Conservation (phyloP, 306 rosid genomes). For the Cicer cuneatum region DNA sequence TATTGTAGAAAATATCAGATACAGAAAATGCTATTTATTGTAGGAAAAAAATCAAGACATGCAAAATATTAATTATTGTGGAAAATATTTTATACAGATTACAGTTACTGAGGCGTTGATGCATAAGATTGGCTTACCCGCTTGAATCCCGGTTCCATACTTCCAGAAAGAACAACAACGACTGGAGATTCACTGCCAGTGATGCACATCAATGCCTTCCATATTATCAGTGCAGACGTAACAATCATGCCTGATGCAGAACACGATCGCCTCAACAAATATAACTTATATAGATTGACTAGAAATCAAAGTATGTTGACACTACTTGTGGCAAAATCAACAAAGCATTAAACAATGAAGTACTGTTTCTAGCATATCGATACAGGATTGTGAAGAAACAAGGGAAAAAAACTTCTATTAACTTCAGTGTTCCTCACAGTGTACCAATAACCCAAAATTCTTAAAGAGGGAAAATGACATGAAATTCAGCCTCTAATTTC, state of each 20-base stretch:
- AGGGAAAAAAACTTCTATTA: background rate
- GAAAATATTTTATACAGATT: background rate
- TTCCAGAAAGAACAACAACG: constrained; percentile 77
- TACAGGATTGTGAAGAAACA: background rate
- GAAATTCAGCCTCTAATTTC: constrained; percentile 2
- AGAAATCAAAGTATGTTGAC: constrained; percentile 24
- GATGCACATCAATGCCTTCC: constrained; percentile 75
- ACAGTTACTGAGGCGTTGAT: constrained; percentile 37
- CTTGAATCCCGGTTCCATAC: constrained; percentile 94
- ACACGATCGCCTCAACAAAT: constrained; percentile 30
- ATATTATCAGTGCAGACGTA: constrained; percentile 66
- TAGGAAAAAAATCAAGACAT: background rate
- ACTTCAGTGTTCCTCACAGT: background rate
- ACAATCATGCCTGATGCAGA: constrained; percentile 68
- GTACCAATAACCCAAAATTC: background rate
- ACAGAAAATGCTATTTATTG: background rate
- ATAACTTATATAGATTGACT: background rate
- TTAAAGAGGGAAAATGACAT: background rate
- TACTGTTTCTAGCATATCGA: constrained; percentile 3
- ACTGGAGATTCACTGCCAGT: constrained; percentile 84
- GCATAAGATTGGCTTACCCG: constrained; percentile 63
- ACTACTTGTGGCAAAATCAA: constrained; percentile 21
- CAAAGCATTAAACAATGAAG: background rate
- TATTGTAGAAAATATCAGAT: background rate
- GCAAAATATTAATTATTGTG: background rate